Evolutionary conservation across 1,284 basidiomycete genomes (phyloP), one percentile per base, ranked within the genome.

Genomic region (Cystobasidiaceae sp.): DNA sequence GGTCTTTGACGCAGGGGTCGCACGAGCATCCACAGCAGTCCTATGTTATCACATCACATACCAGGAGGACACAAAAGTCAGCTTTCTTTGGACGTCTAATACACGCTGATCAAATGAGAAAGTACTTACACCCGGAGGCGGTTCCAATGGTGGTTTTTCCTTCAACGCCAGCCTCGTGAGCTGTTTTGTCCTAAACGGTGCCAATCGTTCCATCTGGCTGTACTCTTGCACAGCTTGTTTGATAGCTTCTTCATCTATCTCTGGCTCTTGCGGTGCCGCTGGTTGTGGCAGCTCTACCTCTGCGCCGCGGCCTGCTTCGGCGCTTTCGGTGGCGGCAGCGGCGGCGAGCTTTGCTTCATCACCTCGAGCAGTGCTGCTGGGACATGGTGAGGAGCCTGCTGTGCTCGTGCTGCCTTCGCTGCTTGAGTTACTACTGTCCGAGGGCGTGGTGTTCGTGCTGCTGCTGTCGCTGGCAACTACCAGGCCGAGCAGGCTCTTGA

Each of bases 1-100:
- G 46, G 25, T 60, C 60, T 19, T 62, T 62, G 1, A 62, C 60
- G 41, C 60, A 62, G 15, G 60, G 60, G 13, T 21, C 39, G 32
- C 60, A 62, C 19, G 60, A 48, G 19, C 33, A 50, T 19, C 60
- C 60, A 46, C 60, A 62, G 50, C 60, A 62, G 32, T 62, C 60
- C 49, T 62, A 39, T 25, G 15, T 49, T 28, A 46, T 11, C 11
- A 15, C 27, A 46, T 17, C 9, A n/a, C n/a, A n/a, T n/a, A n/a
- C n/a, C n/a, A n/a, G n/a, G n/a, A n/a, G n/a, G n/a, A n/a, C n/a
- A n/a, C n/a, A n/a, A n/a, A n/a, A n/a, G n/a, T n/a, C n/a, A n/a
- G n/a, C n/a, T n/a, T n/a, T n/a, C n/a, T n/a, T n/a, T n/a, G n/a
- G n/a, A n/a, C n/a, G n/a, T n/a, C n/a, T n/a, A n/a, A n/a, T n/a